phyloP scores from a whole-genome alignment of 2,329 filamentous ascomycete species.

The Penicillium psychrosexuale region DNA sequence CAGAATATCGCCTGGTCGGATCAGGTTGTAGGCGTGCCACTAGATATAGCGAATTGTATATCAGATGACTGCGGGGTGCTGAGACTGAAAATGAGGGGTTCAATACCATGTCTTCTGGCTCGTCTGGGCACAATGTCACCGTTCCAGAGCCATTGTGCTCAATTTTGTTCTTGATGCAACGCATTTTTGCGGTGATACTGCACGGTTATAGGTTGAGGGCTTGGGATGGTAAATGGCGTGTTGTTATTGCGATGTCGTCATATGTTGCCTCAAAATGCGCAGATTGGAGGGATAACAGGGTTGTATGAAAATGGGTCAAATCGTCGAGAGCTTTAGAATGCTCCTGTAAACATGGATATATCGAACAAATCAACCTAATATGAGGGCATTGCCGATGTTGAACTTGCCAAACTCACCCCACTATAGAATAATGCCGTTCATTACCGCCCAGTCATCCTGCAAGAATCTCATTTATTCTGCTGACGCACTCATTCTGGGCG shows the following conservation, averaged over 20 bases:
- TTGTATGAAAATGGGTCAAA: background rate
- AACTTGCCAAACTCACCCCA: slow-evolving; percentile 5
- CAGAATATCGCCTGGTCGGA: slow-evolving; percentile 62
- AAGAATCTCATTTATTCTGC: background rate
- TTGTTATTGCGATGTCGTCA: background rate
- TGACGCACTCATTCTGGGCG: background rate
- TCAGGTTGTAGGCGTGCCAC: slow-evolving; percentile 75
- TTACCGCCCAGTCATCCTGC: slow-evolving; percentile 6
- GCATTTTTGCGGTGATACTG: slow-evolving; percentile 49
- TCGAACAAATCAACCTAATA: background rate
- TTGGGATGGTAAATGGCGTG: background rate
- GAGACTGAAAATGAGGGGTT: background rate
- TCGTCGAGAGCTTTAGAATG: background rate
- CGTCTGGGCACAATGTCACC: slow-evolving; percentile 66
- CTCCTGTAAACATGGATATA: background rate
- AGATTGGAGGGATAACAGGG: background rate
- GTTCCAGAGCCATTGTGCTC: slow-evolving; percentile 64
- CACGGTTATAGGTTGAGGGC: background rate
- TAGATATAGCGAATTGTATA: slow-evolving; percentile 26
- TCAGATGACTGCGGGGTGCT: slow-evolving; percentile 6
- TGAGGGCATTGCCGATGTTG: background rate
- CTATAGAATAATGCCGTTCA: slow-evolving; percentile 17
- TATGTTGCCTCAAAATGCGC: background rate
- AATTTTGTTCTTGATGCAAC: slow-evolving; percentile 64
- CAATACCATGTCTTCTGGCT: slow-evolving; percentile 70